Base-by-base conservation (phyloP, 495 filamentous ascomycete species). In the Stereocaulon alpinum region DNA sequence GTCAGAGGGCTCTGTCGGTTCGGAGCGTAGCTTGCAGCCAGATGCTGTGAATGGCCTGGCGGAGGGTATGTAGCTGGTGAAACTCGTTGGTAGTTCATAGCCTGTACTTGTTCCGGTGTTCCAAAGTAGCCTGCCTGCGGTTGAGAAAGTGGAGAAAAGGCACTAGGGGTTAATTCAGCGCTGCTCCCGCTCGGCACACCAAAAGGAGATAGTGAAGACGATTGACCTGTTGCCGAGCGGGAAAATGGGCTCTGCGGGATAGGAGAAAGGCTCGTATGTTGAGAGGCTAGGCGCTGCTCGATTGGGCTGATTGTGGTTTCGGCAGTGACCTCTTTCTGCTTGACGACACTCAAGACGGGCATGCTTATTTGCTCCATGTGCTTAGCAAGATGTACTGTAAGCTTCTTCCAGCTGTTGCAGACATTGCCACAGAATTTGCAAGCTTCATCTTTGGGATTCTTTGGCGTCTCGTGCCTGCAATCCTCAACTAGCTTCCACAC, bases 311-410 rank as follows among this genome's bases (percentile, higher is more conserved):
- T 83, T 63, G 82, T 77, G 30, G 80, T 84, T 60, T 83, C 76
- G 18, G 77, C 74, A 24, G 80, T 77, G 27, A 85, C 76, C 30
- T 79, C 74, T 59, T 75, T 79, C 44, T 72, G 70, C 47, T 74
- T 76, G n/a, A 92, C 86, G 7, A 97, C 80, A 55, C 79, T 80
- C 50, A 95, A 72, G 51, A 96, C 81, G 0, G 92, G 92, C 67
- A 97, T 79, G 64, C 87, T 89, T 68, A 97, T 87, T 60, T 88
- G 84, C 68, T 96, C 91, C 90, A 97, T 94, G 73, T 97, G 92
- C 64, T 91, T 91, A n/a, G 90, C 92, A 62, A 96, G 75, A 74
- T 96, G 92, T 32, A 91, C 89, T 3, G 88, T 94, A 56, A 96
- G 76, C 76, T 95, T 94, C 77, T 94, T 95, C 91, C 91, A 96